These are phyloP conservation scores for Heterobasidion irregulare DNA, from an alignment of 1,284 basidiomycete species.

Conservation along the genomic window DNA sequence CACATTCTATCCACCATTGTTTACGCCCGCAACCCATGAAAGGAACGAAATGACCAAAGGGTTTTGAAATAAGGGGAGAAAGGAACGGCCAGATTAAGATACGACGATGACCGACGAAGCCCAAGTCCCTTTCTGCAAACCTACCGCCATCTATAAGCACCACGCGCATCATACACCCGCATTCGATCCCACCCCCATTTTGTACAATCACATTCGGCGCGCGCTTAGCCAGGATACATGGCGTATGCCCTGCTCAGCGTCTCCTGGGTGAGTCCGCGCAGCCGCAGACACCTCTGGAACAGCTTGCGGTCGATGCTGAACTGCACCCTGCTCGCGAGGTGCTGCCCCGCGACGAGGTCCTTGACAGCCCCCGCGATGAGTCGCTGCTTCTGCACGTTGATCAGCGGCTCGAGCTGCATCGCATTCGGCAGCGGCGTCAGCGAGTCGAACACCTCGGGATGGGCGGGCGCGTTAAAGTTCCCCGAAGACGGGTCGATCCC, in stretches of 20 bases:
- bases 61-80: not conserved
- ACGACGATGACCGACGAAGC: not conserved
- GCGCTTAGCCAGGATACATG: conserved; percentile 21
- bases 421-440: conserved; percentile 60
- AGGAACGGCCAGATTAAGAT: not conserved
- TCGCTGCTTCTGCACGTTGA: conserved; percentile 85
- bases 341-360: conserved; percentile 70
- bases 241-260: conserved; percentile 38
- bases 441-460: conserved; percentile 69
- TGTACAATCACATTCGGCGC: not conserved
- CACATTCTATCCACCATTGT: not conserved
- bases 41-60: not conserved
- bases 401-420: conserved; percentile 78
- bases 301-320: conserved; percentile 65
- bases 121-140: too few species aligned
- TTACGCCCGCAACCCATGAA: not conserved
- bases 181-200: too few species aligned
- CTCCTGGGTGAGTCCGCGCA: conserved; percentile 53
- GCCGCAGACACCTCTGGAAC: conserved; percentile 66
- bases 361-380: conserved; percentile 73
- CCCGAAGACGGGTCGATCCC: conserved; percentile 53
- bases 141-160: too few species aligned
- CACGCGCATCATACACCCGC: too few species aligned
- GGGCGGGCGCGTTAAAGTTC: conserved; percentile 56
- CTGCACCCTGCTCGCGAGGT: conserved; percentile 64